A percentile compares a stretch with the other conserved stretches of the same genome.
Conservation (phyloP, 768 basidiomycete genomes). For the Kwoniella pini region DNA sequence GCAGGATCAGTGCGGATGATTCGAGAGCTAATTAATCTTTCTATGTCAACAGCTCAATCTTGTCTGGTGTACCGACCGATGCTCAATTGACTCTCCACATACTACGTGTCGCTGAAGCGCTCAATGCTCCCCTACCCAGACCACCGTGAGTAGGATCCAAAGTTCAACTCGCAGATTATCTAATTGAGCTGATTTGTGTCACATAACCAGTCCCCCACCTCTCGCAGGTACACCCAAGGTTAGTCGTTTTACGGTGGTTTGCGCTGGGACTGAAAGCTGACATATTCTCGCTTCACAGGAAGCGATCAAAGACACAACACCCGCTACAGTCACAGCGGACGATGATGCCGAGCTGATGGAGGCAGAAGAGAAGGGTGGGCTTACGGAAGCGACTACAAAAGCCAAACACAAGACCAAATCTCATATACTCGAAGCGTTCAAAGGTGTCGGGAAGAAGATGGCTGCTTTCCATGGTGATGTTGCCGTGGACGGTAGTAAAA, state of each 20-base stretch:
- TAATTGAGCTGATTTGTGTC: slow-evolving; percentile 11
- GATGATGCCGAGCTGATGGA: slow-evolving; percentile 46
- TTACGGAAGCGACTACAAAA: slow-evolving; percentile 42
- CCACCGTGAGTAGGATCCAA: slow-evolving; percentile 43
- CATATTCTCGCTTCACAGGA: slow-evolving; percentile 29
- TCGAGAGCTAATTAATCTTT: background rate
- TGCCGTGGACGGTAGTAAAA: slow-evolving; percentile 52
- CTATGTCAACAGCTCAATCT: slow-evolving; percentile 46
- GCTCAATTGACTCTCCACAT: slow-evolving; percentile 55
- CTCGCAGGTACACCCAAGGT: slow-evolving; percentile 49
- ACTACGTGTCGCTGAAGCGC: slow-evolving; percentile 53
- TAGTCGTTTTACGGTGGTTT: background rate
- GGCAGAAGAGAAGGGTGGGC: slow-evolving; percentile 52
- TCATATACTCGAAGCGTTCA: slow-evolving; percentile 52
- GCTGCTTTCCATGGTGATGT: slow-evolving; percentile 56
- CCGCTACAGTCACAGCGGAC: slow-evolving; percentile 42
- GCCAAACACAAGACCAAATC: slow-evolving; percentile 52
- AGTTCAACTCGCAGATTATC: background rate
- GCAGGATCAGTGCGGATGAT: too few species aligned
- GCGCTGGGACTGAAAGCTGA: background rate
- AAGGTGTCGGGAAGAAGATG: slow-evolving; percentile 52
- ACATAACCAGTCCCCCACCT: slow-evolving; percentile 43
- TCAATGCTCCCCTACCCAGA: slow-evolving; percentile 45
- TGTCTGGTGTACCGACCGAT: slow-evolving; percentile 56
- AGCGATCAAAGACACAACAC: slow-evolving; percentile 49